Percentiles rank a stretch among this genome's conserved stretches.
These are phyloP conservation scores for Blastocystis sp. DNA, from an alignment of 352 stramenopile species.

Conservation along the genomic window DNA sequence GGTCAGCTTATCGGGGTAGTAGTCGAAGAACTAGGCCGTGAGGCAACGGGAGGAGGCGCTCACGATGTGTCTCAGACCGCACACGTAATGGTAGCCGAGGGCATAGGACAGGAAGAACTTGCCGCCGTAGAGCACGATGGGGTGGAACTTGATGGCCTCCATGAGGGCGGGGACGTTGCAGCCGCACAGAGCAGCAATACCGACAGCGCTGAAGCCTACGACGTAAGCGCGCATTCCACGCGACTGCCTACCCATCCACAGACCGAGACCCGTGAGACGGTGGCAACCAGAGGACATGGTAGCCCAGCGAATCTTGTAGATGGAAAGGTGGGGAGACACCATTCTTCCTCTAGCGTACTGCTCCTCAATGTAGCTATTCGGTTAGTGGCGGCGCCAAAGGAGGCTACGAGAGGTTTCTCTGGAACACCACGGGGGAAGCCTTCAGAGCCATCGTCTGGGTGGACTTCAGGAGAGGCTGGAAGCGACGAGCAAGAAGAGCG, in stretches of 20 bases:
- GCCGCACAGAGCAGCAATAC: conserved; percentile 66
- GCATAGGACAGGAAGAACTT: conserved; percentile 69
- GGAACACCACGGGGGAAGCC: conserved; percentile 60
- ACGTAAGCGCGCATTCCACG: not conserved
- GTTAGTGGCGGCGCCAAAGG: not conserved
- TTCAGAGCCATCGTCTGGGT: conserved; percentile 54
- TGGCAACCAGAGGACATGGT: conserved; percentile 68
- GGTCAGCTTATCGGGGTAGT: conserved; percentile 67
- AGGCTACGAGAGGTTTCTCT: conserved; percentile 46
- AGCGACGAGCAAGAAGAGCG: conserved; percentile 65
- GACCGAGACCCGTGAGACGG: conserved; percentile 66
- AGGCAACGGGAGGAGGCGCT: not conserved
- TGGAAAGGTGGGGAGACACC: conserved; percentile 69
- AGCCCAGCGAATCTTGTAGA: conserved; percentile 70
- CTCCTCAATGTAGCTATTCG: conserved; percentile 67
- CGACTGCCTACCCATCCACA: conserved; percentile 50
- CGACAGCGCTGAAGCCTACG: conserved; percentile 68
- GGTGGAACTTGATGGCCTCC: conserved; percentile 62
- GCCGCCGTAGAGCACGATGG: conserved; percentile 59
- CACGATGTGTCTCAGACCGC: conserved; percentile 68
- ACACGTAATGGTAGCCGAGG: conserved; percentile 63
- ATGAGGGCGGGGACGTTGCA: conserved; percentile 56
- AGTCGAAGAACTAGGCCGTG: conserved; percentile 64
- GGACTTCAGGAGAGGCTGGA: conserved; percentile 42
- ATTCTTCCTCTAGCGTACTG: conserved; percentile 69